phyloP scores from a whole-genome alignment of 495 filamentous ascomycete genomes.

The Aspergillus bridgeri region DNA sequence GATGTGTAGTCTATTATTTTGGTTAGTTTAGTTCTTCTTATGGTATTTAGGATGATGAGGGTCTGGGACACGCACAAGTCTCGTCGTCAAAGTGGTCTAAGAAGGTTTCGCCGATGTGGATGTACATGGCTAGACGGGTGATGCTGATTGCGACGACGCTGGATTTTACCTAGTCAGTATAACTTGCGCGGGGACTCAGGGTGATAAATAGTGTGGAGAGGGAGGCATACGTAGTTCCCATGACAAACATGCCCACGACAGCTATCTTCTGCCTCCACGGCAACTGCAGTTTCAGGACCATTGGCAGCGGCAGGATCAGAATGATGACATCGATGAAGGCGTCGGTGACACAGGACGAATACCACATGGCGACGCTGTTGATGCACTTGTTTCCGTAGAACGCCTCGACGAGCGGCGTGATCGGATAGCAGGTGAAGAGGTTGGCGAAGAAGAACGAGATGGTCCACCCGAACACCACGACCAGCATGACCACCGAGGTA shows the following conservation, averaged over 20 bases:
- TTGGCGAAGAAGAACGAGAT: not conserved
- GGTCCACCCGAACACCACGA: not conserved
- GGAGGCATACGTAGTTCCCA: slow-evolving; percentile 40
- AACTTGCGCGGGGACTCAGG: too few species aligned
- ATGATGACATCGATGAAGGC: slow-evolving; percentile 46
- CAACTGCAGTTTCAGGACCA: slow-evolving; percentile 38
- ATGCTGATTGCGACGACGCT: slow-evolving; percentile 1
- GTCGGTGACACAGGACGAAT: slow-evolving; percentile 42
- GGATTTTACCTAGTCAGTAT: not conserved
- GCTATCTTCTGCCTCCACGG: slow-evolving; percentile 39
- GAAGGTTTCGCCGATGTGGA: not conserved
- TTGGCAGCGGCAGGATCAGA: slow-evolving; percentile 44
- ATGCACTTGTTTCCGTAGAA: slow-evolving; percentile 28
- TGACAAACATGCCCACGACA: slow-evolving; percentile 40
- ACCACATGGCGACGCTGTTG: slow-evolving; percentile 31
- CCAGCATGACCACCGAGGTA: not conserved
- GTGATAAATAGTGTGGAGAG: not conserved
- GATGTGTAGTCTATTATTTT: not conserved
- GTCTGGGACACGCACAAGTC: not conserved
- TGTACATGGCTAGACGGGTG: not conserved
- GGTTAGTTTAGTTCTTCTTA: not conserved
- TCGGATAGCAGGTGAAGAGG: slow-evolving; percentile 3
- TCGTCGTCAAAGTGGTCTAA: not conserved
- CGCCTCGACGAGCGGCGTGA: slow-evolving; percentile 2
- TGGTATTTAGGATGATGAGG: not conserved